A percentile compares a stretch with the other conserved stretches of the same genome.
phyloP scores from a whole-genome alignment of 352 stramenopile genomes.

The Pythium monospermum region DNA sequence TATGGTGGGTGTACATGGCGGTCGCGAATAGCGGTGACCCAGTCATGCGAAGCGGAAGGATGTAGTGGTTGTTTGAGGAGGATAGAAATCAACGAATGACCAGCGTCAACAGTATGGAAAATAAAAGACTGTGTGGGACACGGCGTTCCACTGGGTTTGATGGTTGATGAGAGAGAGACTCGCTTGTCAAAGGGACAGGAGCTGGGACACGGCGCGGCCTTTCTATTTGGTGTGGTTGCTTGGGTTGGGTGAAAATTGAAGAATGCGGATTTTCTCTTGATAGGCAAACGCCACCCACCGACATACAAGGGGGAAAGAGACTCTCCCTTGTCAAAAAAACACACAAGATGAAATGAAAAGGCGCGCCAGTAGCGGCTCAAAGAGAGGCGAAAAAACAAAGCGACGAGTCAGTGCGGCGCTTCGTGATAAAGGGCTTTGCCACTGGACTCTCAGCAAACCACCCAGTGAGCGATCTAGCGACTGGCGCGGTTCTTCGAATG shows the following conservation, averaged over 20 bases:
- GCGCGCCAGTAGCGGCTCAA: background rate
- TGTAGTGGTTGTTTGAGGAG: constrained; percentile 1
- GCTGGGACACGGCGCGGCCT: too few relatives aligned
- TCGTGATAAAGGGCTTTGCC: constrained; percentile 10
- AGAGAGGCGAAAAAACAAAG: constrained; percentile 7
- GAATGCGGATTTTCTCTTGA: constrained; percentile 19
- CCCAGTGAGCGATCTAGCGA: background rate
- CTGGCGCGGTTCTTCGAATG: constrained; percentile 2
- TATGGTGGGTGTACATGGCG: constrained; percentile 3
- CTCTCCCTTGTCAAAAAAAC: background rate
- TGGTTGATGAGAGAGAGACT: too few relatives aligned
- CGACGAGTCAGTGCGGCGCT: constrained; percentile 24
- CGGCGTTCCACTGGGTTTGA: too few relatives aligned
- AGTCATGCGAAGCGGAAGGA: background rate
- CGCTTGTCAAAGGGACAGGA: too few relatives aligned
- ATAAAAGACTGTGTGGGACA: constrained; percentile 6
- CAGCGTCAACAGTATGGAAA: background rate
- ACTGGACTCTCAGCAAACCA: too few relatives aligned
- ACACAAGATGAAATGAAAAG: background rate
- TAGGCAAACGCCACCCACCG: constrained; percentile 14
- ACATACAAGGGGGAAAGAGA: too few relatives aligned
- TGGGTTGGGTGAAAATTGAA: constrained; percentile 10
- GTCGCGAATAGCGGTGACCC: constrained; percentile 15
- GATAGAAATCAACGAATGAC: background rate
- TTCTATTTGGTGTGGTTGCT: too few relatives aligned